These are phyloP conservation scores for Clavaria fumosa DNA, from an alignment of 768 basidiomycete species.

Conservation along the genomic window DNA sequence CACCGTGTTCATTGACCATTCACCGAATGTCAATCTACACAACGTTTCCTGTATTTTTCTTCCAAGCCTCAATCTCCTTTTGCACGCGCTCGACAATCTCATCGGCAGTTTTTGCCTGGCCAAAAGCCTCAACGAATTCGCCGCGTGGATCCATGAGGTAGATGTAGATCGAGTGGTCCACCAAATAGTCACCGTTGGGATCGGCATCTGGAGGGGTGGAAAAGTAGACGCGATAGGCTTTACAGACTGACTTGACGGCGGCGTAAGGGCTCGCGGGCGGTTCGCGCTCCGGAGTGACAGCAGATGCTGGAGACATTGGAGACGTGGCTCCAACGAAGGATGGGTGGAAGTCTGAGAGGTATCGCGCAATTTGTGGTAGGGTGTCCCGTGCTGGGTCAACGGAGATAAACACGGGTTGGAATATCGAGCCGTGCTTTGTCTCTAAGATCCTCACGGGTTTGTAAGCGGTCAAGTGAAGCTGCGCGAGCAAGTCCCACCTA, in stretches of 20 bases:
- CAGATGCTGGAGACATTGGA: background rate
- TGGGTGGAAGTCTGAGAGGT: slow-evolving; percentile 81
- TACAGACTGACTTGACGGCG: slow-evolving; percentile 76
- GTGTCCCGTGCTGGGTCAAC: slow-evolving; percentile 93
- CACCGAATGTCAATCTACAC: too few relatives aligned
- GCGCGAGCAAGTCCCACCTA: slow-evolving; percentile 37
- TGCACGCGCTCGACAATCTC: slow-evolving; percentile 36
- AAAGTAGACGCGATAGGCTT: slow-evolving; percentile 96
- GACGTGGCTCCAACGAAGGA: slow-evolving; percentile 67
- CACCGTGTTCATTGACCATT: too few relatives aligned
- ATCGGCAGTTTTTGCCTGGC: slow-evolving; percentile 56
- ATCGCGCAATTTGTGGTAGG: slow-evolving; percentile 39
- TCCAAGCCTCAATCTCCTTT: slow-evolving; percentile 4
- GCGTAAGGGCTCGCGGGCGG: slow-evolving; percentile 64
- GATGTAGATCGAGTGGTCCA: slow-evolving; percentile 94
- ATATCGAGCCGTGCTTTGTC: slow-evolving; percentile 48
- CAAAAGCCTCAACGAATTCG: slow-evolving; percentile 92
- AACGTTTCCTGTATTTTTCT: too few relatives aligned
- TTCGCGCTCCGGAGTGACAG: background rate
- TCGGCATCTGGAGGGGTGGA: slow-evolving; percentile 85
- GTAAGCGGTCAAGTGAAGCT: slow-evolving; percentile 1
- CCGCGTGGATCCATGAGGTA: slow-evolving; percentile 97
- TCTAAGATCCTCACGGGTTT: slow-evolving; percentile 28
- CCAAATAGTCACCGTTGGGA: slow-evolving; percentile 86
- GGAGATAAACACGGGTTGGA: slow-evolving; percentile 88